Evolutionary conservation across 2,329 filamentous ascomycete species (phyloP).

Genomic region (Fusarium sp.): DNA sequence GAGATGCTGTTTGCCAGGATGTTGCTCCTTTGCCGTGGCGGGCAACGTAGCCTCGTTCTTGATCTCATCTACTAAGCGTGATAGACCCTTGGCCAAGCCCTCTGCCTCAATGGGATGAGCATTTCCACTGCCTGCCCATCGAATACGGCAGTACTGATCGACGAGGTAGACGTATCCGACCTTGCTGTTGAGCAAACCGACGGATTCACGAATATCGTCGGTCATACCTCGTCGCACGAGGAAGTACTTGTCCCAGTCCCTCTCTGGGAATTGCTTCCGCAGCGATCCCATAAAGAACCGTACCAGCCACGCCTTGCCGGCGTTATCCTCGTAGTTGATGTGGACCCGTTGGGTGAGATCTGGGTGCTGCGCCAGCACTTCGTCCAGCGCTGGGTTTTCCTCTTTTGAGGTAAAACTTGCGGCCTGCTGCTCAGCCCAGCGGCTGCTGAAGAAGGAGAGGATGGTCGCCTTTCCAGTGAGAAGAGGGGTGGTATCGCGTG

Average conservation of each 20-base stretch:
- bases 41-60: slow-evolving; percentile 52
- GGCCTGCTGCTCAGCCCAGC: slow-evolving; percentile 87
- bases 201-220: slow-evolving; percentile 69
- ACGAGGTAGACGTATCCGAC: slow-evolving; percentile 95
- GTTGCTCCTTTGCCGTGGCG: slow-evolving; percentile 50
- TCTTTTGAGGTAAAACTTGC: slow-evolving; percentile 74
- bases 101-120: slow-evolving; percentile 74
- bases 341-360: slow-evolving; percentile 79
- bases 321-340: slow-evolving; percentile 89
- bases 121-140: slow-evolving; percentile 89
- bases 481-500: slow-evolving; percentile 77
- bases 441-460: slow-evolving; percentile 82
- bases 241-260: slow-evolving; percentile 71
- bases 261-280: slow-evolving; percentile 60
- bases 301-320: slow-evolving; percentile 70
- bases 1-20: slow-evolving; percentile 48
- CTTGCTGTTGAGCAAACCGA: slow-evolving; percentile 84
- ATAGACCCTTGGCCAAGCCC: slow-evolving; percentile 72
- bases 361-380: slow-evolving; percentile 64
- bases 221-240: slow-evolving; percentile 68
- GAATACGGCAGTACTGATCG: slow-evolving; percentile 86
- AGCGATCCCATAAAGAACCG: slow-evolving; percentile 66
- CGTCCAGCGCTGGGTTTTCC: slow-evolving; percentile 76
- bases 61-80: slow-evolving; percentile 70
- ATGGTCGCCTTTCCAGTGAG: slow-evolving; percentile 80